These are phyloP conservation scores for Paraglomus brasilianum DNA, from an alignment of 192 early-diverging fungal genomes.

Conservation along the genomic window DNA sequence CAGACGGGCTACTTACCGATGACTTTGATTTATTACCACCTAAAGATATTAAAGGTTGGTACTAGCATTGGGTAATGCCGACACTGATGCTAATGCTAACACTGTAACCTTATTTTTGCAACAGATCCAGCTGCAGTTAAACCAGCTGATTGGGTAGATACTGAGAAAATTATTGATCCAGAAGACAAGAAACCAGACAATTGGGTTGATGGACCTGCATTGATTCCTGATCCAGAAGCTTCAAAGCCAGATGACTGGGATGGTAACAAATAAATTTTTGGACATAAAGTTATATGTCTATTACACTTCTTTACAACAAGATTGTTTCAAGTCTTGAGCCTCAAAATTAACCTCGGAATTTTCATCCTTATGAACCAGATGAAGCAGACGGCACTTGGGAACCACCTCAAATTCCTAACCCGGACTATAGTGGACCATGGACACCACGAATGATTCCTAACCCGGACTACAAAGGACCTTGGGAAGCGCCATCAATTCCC, in stretches of 20 bases:
- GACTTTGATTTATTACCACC: slow-evolving; percentile 80
- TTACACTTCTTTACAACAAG: not conserved
- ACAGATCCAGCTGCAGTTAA: slow-evolving; percentile 69
- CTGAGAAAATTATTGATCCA: slow-evolving; percentile 76
- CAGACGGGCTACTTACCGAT: slow-evolving; percentile 75
- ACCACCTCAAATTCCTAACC: slow-evolving; percentile 83
- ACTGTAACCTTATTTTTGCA: slow-evolving; percentile 63
- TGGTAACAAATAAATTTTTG: slow-evolving; percentile 34
- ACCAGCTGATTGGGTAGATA: slow-evolving; percentile 90
- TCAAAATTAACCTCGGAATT: not conserved
- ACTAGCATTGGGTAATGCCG: too few species aligned
- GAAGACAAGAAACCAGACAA: slow-evolving; percentile 85
- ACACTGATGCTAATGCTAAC: too few species aligned
- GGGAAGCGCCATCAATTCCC: slow-evolving; percentile 81
- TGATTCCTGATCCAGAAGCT: slow-evolving; percentile 80
- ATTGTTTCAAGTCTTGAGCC: not conserved
- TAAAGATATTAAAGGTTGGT: slow-evolving; percentile 56
- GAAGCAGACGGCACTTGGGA: slow-evolving; percentile 98
- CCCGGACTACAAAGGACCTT: slow-evolving; percentile 93
- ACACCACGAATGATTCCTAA: slow-evolving; percentile 78
- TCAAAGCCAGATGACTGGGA: slow-evolving; percentile 91
- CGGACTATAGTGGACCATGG: slow-evolving; percentile 87
- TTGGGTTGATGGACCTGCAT: slow-evolving; percentile 83
- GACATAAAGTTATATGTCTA: too few species aligned
- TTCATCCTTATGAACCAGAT: slow-evolving; percentile 29